Percentiles rank a stretch among this genome's conserved stretches.
These are phyloP conservation scores for Cystobasidiopsis lactophilus DNA, from an alignment of 768 basidiomycete species.

Conservation along the genomic window DNA sequence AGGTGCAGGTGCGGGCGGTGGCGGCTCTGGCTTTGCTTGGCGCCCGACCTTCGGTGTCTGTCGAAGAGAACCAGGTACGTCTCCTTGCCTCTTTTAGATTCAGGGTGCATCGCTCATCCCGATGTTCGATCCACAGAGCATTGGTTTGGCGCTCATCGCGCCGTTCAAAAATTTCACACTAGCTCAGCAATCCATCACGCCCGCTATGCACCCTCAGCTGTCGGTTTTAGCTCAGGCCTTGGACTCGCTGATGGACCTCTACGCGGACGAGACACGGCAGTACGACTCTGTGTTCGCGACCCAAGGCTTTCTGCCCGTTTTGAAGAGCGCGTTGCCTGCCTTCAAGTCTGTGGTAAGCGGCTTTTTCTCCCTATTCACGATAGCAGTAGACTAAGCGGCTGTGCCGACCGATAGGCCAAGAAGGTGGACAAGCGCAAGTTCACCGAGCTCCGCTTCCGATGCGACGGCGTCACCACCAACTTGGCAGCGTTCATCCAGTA, in stretches of 20 bases:
- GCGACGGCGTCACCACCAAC: slow-evolving; percentile 29
- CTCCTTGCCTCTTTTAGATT: neutral
- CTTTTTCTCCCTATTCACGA: neutral
- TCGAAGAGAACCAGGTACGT: slow-evolving; percentile 25
- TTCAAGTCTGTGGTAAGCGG: slow-evolving; percentile 24
- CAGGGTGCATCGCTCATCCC: neutral
- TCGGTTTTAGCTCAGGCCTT: slow-evolving; percentile 23
- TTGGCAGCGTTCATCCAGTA: slow-evolving; percentile 28
- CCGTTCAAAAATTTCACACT: slow-evolving; percentile 7
- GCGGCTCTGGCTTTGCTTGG: slow-evolving; percentile 25
- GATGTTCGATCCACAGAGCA: slow-evolving; percentile 12
- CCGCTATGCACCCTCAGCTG: too few species aligned
- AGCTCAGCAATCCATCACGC: slow-evolving; percentile 1
- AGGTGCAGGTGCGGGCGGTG: slow-evolving; percentile 20
- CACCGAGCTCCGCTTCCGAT: slow-evolving; percentile 22
- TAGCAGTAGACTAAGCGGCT: neutral
- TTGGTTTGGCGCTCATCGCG: slow-evolving; percentile 23
- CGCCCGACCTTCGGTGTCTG: slow-evolving; percentile 19
- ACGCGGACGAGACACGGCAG: slow-evolving; percentile 26
- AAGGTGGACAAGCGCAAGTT: slow-evolving; percentile 26
- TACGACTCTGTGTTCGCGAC: slow-evolving; percentile 27
- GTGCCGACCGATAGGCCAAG: slow-evolving; percentile 19
- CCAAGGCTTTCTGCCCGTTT: slow-evolving; percentile 19
- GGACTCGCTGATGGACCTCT: slow-evolving; percentile 29
- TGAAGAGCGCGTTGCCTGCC: slow-evolving; percentile 20